These are phyloP conservation scores for Bipolaris sorokiniana DNA, from an alignment of 2,329 filamentous ascomycete genomes.

Conservation along the genomic window DNA sequence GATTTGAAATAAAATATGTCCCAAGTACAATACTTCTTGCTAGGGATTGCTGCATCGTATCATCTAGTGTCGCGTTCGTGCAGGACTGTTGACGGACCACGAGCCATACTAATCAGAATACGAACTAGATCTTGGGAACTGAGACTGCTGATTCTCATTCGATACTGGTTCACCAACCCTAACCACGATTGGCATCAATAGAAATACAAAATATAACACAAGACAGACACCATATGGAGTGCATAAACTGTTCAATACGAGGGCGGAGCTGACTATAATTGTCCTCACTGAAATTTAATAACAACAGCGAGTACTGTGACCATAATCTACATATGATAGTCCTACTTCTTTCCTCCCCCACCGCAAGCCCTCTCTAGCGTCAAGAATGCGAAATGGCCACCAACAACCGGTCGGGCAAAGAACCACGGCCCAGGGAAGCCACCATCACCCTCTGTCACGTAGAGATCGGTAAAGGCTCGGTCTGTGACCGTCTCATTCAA, in stretches of 20 bases:
- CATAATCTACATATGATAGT: not conserved
- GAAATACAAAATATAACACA: not conserved
- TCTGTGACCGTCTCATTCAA: slow-evolving; percentile 81
- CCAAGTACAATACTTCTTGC: not conserved
- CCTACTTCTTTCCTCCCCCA: slow-evolving; percentile 50
- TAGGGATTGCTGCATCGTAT: not conserved
- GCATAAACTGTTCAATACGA: not conserved
- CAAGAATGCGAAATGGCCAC: slow-evolving; percentile 84
- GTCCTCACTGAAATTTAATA: not conserved
- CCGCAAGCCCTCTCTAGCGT: slow-evolving; percentile 81
- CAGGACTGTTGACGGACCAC: not conserved
- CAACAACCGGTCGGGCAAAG: slow-evolving; percentile 82
- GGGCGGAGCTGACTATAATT: not conserved
- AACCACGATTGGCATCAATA: not conserved
- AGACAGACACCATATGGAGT: no score
- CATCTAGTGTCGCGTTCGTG: not conserved
- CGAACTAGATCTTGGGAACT: no score
- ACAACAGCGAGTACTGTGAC: no score
- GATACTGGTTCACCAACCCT: not conserved
- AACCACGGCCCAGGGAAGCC: slow-evolving; percentile 77
- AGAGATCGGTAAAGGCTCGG: slow-evolving; percentile 79
- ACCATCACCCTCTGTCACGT: slow-evolving; percentile 78
- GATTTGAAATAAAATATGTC: not conserved
- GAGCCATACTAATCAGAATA: not conserved
- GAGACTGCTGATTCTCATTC: not conserved